Percentiles rank a stretch among this genome's conserved stretches.
Evolutionary conservation across 495 filamentous ascomycete genomes (phyloP).

Genomic region (Hypoxylon lienhwacheense): DNA sequence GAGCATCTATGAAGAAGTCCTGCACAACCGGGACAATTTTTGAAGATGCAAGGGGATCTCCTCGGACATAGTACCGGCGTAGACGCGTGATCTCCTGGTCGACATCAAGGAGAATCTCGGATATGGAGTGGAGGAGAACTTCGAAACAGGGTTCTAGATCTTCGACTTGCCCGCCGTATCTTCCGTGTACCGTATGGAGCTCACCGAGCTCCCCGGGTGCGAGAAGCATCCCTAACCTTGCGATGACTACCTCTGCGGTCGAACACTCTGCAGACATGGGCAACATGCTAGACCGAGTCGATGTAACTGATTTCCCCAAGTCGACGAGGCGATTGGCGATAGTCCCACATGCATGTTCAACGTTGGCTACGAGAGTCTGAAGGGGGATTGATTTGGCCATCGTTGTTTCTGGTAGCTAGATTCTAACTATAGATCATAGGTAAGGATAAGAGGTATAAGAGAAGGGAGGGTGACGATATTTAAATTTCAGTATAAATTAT

Average conservation of each 20-base stretch:
- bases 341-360: slow-evolving; percentile 21
- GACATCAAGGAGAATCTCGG: slow-evolving; percentile 25
- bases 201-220: not conserved
- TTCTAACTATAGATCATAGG: not conserved
- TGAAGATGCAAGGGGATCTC: slow-evolving; percentile 24
- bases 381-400: slow-evolving; percentile 18
- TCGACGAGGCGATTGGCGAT: slow-evolving; percentile 10
- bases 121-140: slow-evolving; percentile 25
- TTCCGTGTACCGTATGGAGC: not conserved
- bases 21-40: slow-evolving; percentile 20
- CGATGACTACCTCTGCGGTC: slow-evolving; percentile 14
- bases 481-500: too few relatives aligned
- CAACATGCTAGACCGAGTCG: slow-evolving; percentile 12
- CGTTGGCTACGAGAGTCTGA: slow-evolving; percentile 6
- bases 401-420: not conserved
- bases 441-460: not conserved
- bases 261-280: slow-evolving; percentile 23
- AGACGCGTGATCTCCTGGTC: slow-evolving; percentile 21
- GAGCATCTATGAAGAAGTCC: slow-evolving; percentile 27
- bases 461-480: too few relatives aligned
- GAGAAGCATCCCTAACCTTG: slow-evolving; percentile 6
- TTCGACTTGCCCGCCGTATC: not conserved
- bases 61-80: slow-evolving; percentile 17
- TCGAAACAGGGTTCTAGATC: slow-evolving; percentile 23
- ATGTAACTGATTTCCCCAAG: slow-evolving; percentile 8